Evolutionary conservation across 495 filamentous ascomycete species (phyloP).

Genomic region (Apiosordaria backusii): DNA sequence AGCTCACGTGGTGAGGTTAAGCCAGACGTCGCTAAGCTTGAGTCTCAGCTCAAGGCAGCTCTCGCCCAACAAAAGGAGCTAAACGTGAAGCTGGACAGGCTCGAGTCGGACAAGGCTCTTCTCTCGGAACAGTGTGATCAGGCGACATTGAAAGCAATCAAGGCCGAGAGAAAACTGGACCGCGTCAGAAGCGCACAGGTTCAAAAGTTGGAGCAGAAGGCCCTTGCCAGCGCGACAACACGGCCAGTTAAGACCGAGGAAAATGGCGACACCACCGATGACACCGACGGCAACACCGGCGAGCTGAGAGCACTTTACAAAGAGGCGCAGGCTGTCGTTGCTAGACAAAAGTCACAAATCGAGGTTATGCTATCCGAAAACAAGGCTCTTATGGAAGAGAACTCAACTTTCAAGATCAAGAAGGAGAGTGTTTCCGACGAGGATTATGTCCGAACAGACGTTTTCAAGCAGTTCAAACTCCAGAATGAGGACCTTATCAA

Average conservation of each 20-base stretch:
- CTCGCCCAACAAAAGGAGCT: conserved; percentile 79
- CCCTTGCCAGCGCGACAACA: conserved; percentile 58
- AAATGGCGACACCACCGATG: conserved; percentile 53
- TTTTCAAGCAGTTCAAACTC: conserved; percentile 85
- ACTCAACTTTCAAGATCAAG: conserved; percentile 59
- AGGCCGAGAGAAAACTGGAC: conserved; percentile 91
- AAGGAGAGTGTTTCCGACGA: conserved; percentile 76
- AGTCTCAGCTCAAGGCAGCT: conserved; percentile 66
- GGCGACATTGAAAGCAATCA: conserved; percentile 85
- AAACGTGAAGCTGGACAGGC: conserved; percentile 68
- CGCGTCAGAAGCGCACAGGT: conserved; percentile 80
- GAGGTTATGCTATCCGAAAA: conserved; percentile 76
- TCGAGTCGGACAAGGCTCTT: conserved; percentile 75
- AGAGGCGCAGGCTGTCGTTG: conserved; percentile 67
- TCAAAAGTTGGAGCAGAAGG: conserved; percentile 89
- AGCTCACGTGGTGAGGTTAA: conserved; percentile 44
- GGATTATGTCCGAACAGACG: conserved; percentile 85
- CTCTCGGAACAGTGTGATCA: conserved; percentile 77
- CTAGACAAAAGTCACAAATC: conserved; percentile 83
- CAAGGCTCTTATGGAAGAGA: conserved; percentile 69
- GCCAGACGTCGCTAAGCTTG: conserved; percentile 66
- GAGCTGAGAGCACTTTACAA: conserved; percentile 57
- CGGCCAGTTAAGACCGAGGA: conserved; percentile 52
- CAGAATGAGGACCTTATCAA: conserved; percentile 91
- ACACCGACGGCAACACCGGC: conserved; percentile 59